Base-by-base conservation (phyloP, 2,329 filamentous ascomycete genomes). In the Aureobasidium vineae region DNA sequence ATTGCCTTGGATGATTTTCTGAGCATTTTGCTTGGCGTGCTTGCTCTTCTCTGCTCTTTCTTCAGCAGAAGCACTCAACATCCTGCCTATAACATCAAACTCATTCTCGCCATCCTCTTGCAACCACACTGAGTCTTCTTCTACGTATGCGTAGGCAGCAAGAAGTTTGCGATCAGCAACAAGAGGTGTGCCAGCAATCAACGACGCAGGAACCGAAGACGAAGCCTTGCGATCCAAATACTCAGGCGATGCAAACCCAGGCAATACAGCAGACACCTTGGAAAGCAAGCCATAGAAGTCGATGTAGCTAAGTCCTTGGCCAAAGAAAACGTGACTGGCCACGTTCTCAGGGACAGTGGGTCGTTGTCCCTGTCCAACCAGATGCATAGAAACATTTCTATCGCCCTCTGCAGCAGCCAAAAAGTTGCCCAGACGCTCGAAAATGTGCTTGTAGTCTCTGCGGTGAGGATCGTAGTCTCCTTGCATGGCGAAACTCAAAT, bases 41-140 rank as follows among this genome's bases (percentile, higher is more conserved):
- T 59, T n/a, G 23, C 50, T 70, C 66, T 70, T 70, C 38, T 28
- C 49, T 47, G 41, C 33, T 56, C 87, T 81, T 77, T 90, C 87
- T 3, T 85, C 81, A 8, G 57, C 36, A 33, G 31, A 64, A 53
- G 72, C 70, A 57, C 68, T 68, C 38, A 75, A 56, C 47, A 74
- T 70, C 56, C 70, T 67, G 16, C 68, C 71, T 4, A 74, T 69
- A 15, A 73, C 72, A 64, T 74, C 72, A 45, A 75, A 70, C n/a
- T 74, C 73, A 7, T 64, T 70, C 66, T 73, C 71, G 4, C 61
- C 59, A 4, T 71, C 68, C 4, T 67, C 63, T 41, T 73, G 71
- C 61, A 73, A 52, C 70, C 72, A 75, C 1, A 75, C 72, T 1
- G 68, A 69, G 8, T 72, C 72, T 33, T 69, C 65, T 8, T 68